Evolutionary conservation across 306 rosid genomes (phyloP).

Genomic region (Bauhinia variegata): DNA sequence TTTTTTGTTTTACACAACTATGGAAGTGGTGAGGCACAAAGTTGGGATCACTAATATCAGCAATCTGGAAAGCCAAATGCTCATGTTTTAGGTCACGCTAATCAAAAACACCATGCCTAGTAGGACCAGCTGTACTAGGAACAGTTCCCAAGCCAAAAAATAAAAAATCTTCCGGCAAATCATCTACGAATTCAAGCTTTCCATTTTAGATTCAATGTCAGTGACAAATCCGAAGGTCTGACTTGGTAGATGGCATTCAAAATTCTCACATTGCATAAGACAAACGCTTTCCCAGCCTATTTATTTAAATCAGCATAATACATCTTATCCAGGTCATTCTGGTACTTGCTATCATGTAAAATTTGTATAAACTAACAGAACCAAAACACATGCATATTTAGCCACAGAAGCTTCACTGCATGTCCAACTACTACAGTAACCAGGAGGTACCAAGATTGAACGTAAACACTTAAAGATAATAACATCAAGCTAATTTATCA

Average conservation of each 20-base stretch:
- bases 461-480: neutral
- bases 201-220: constrained; percentile 3
- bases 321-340: constrained; percentile 24
- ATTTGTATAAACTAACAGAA: constrained; percentile 16
- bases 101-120: too few relatives aligned
- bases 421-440: too few relatives aligned
- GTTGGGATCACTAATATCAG: too few relatives aligned
- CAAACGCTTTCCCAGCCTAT: constrained; percentile 7
- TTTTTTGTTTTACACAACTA: too few relatives aligned
- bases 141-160: constrained; percentile 5
- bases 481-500: constrained; percentile 26
- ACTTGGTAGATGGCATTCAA: neutral
- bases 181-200: constrained; percentile 16
- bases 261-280: constrained; percentile 2
- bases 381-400: constrained; percentile 19
- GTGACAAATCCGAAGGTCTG: constrained; percentile 15
- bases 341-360: constrained; percentile 1
- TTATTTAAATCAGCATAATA: constrained; percentile 29
- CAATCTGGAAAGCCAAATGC: too few relatives aligned
- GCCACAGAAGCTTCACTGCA: constrained; percentile 21
- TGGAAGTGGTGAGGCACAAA: too few relatives aligned
- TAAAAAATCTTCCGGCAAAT: constrained; percentile 5
- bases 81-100: too few relatives aligned
- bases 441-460: too few relatives aligned
- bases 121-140: too few relatives aligned